Conservation (phyloP, 2,329 filamentous ascomycete species). For the Diaporthe vaccinii region DNA sequence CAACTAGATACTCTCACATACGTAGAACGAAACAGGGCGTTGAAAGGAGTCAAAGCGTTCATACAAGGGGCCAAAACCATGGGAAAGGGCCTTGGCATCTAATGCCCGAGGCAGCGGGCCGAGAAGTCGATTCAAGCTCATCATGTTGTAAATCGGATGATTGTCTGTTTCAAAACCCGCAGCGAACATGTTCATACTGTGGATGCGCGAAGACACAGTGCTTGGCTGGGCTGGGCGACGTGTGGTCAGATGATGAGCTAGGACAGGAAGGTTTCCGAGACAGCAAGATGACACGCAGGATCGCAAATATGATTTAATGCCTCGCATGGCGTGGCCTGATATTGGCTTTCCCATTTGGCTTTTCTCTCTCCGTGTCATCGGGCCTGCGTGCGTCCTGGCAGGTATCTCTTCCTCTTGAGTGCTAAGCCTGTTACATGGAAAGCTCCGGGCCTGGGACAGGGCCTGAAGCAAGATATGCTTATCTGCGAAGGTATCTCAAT, state of each 20-base stretch:
- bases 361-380: too few relatives aligned
- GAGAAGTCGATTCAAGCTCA: not conserved
- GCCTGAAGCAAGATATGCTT: not conserved
- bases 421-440: not conserved
- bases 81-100: not conserved
- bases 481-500: not conserved
- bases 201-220: too few relatives aligned
- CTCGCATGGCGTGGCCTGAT: not conserved
- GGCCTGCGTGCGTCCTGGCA: not conserved
- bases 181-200: not conserved
- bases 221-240: conserved; percentile 6
- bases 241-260: not conserved
- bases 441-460: not conserved
- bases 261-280: not conserved
- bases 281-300: not conserved
- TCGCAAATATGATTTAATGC: not conserved
- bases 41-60: conserved; percentile 9
- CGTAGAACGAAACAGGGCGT: not conserved
- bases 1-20: not conserved
- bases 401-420: not conserved
- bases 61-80: not conserved
- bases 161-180: not conserved
- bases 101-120: not conserved
- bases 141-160: not conserved
- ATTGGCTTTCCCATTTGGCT: not conserved